Conservation (phyloP, 2,329 filamentous ascomycete species). For the Beauveria medogensis region DNA sequence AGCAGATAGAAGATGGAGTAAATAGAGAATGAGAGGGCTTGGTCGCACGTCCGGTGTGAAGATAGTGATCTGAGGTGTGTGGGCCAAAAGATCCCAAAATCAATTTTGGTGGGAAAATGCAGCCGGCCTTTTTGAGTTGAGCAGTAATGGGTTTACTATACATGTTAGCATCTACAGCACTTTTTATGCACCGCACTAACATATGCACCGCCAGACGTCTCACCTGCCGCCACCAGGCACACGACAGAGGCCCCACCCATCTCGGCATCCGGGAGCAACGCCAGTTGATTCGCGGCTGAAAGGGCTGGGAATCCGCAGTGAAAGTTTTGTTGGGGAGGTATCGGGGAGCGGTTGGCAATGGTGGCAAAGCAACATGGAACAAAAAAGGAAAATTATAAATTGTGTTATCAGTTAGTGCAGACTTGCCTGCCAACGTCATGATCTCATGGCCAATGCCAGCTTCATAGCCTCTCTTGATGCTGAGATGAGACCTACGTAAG, state of each 20-base stretch:
- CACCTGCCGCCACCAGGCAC: background rate
- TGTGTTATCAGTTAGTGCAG: too few relatives aligned
- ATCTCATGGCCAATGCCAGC: too few relatives aligned
- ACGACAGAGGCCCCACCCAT: constrained; percentile 9
- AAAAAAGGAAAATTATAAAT: background rate
- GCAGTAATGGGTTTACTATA: background rate
- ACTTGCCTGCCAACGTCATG: too few relatives aligned
- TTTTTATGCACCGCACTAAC: background rate
- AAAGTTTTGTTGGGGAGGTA: constrained; percentile 7
- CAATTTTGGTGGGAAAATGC: constrained; percentile 1
- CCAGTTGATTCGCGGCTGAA: constrained; percentile 7
- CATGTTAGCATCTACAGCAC: background rate
- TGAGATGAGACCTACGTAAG: too few relatives aligned
- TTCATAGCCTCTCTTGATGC: too few relatives aligned
- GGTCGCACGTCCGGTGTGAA: background rate
- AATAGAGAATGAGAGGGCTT: background rate
- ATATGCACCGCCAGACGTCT: too few relatives aligned
- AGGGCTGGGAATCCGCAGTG: background rate
- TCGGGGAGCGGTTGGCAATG: background rate
- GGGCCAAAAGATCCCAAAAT: background rate
- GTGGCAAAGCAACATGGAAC: background rate
- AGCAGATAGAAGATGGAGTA: background rate
- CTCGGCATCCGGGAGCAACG: constrained; percentile 8
- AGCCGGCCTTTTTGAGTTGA: background rate
- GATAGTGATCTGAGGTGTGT: background rate